Conservation (phyloP, 768 basidiomycete genomes). For the Xerocomellus amylosporus region DNA sequence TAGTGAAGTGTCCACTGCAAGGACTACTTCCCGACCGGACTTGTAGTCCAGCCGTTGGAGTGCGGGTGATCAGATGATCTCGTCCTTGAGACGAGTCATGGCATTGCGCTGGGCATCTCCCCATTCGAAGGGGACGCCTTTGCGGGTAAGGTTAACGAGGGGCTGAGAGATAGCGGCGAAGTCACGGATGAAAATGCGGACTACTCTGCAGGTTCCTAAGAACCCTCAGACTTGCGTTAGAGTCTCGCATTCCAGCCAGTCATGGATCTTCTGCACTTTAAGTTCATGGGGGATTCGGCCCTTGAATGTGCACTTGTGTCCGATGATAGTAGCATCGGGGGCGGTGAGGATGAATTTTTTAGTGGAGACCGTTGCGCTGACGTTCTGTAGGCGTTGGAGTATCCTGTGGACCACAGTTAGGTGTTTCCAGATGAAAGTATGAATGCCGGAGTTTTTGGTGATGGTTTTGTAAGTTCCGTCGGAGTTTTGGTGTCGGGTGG, state of each 20-base stretch:
- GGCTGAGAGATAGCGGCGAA: slow-evolving; percentile 22
- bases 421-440: slow-evolving; percentile 40
- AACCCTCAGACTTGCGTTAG: slow-evolving; percentile 29
- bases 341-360: slow-evolving; percentile 33
- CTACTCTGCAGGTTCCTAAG: slow-evolving; percentile 25
- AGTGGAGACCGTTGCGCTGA: slow-evolving; percentile 38
- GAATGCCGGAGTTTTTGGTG: slow-evolving; percentile 35
- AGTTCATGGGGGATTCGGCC: slow-evolving; percentile 30
- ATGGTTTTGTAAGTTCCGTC: slow-evolving; percentile 39
- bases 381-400: slow-evolving; percentile 32
- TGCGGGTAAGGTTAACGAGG: slow-evolving; percentile 25
- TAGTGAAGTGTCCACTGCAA: too few species aligned
- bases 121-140: slow-evolving; percentile 25
- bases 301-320: slow-evolving; percentile 21
- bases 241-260: slow-evolving; percentile 33
- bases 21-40: too few species aligned
- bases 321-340: slow-evolving; percentile 31
- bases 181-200: neutral
- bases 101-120: slow-evolving; percentile 4
- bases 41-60: neutral
- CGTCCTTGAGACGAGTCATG: slow-evolving; percentile 23
- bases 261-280: slow-evolving; percentile 24
- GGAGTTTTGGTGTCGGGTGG: slow-evolving; percentile 20
- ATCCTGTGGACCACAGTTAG: slow-evolving; percentile 14
- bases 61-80: slow-evolving; percentile 7